These are phyloP conservation scores for Cyclotella baltica DNA, from an alignment of 108 stramenopile genomes.

Conservation along the genomic window DNA sequence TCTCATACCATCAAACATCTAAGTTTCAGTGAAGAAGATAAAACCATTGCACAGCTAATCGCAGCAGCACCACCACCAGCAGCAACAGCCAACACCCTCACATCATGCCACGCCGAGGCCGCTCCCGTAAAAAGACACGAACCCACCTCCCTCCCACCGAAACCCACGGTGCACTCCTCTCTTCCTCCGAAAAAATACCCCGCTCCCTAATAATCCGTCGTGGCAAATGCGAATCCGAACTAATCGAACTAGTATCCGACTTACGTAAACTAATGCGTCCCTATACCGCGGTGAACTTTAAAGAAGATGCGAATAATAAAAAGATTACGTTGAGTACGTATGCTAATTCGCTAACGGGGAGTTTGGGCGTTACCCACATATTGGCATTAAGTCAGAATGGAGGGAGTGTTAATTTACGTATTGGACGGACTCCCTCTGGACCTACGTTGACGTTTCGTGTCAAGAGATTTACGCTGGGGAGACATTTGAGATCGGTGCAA, in stretches of 20 bases:
- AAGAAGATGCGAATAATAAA: constrained; percentile 86
- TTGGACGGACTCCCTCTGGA: constrained; percentile 93
- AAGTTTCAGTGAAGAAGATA: too few species aligned
- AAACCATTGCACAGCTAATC: too few species aligned
- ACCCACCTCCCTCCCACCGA: constrained; percentile 84
- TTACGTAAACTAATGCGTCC: constrained; percentile 95
- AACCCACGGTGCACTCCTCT: constrained; percentile 58
- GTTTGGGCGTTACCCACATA: constrained; percentile 95
- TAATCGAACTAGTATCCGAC: constrained; percentile 89
- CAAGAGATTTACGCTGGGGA: constrained; percentile 81
- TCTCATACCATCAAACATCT: too few species aligned
- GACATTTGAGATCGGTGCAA: constrained; percentile 89
- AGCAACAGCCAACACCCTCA: background rate
- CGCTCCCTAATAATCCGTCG: constrained; percentile 82
- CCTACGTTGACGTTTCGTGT: constrained; percentile 96
- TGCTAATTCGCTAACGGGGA: constrained; percentile 78
- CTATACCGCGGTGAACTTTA: constrained; percentile 94
- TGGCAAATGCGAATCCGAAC: constrained; percentile 80
- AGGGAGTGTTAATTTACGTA: constrained; percentile 72
- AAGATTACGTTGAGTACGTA: constrained; percentile 79
- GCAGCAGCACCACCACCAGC: too few species aligned
- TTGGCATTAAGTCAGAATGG: constrained; percentile 92
- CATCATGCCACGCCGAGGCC: constrained; percentile 75
- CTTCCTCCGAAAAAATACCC: constrained; percentile 71
- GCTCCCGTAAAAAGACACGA: constrained; percentile 84